Evolutionary conservation across 306 rosid genomes (phyloP), one percentile per base, ranked within the genome.

Genomic region (Casuarina glauca): DNA sequence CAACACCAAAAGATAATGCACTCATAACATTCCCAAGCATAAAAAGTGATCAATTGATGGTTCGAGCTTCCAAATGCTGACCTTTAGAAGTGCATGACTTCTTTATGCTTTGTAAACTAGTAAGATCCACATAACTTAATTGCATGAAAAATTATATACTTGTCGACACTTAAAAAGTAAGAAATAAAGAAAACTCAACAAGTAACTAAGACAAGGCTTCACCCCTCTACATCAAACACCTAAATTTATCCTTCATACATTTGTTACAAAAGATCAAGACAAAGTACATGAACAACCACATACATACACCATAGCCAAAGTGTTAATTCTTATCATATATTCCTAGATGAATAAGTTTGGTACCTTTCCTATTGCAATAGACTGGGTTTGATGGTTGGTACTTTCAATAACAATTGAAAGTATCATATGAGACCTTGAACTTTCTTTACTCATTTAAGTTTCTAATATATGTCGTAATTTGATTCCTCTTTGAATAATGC

Each of bases 111-210:
- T 93, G 94, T 17, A 96, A 96, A 44, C 99, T 98, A 71, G 96
- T 97, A 75, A 96, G 99, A 80, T 96, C 99, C 74, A 96, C 97
- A 82, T 93, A 96, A 84, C 99, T 96, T 78, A 96, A 79, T 97
- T 93, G 83, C 78, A 83, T 45, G 51, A 64, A 7, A 77, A 66
- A 62, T 86, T 54, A 32, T 8, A 17, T 16, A n/a, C 6, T 20
- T 3, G 6, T 67, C 35, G 42, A 46, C 3, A 3, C 17, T 3
- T 58, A 49, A 63, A 54, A 8, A 64, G n/a, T 51, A 32, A n/a
- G 76, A 49, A 35, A 55, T 38, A 68, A n/a, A 50, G 52, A 61
- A 3, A 60, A 61, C 15, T 67, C 45, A 74, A 53, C 68, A 16
- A 57, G 51, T 16, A 69, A 58, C 49, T 17, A 9, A 9, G 68